These are phyloP conservation scores for Bassia scoparia DNA, from an alignment of 148 eudicot genomes.

Conservation along the genomic window DNA sequence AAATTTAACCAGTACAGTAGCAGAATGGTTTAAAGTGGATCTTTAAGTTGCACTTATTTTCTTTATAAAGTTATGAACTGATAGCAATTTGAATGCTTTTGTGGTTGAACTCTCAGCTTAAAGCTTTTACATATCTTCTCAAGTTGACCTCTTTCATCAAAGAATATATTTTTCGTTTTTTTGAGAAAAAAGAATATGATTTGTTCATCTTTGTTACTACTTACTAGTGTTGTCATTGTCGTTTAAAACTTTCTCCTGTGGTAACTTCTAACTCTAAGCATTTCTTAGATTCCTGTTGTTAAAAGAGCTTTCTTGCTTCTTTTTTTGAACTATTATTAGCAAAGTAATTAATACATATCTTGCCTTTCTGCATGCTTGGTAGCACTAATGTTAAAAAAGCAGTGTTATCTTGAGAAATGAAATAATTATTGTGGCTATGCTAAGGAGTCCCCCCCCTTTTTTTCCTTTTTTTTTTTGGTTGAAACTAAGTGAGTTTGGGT, in stretches of 20 bases:
- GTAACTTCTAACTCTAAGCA: conserved; percentile 1
- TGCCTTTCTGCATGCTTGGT: conserved; percentile 26
- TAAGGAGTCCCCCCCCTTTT: neutral
- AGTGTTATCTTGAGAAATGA: conserved; percentile 5
- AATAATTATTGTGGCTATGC: conserved; percentile 20
- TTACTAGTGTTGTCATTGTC: conserved; percentile 2
- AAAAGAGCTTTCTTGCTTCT: conserved; percentile 6
- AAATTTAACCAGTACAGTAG: neutral
- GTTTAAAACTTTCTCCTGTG: conserved; percentile 10
- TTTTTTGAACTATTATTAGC: conserved; percentile 8
- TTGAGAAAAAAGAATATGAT: too few species aligned
- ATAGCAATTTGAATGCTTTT: neutral
- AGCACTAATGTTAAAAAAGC: conserved; percentile 18
- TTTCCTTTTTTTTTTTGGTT: too few species aligned
- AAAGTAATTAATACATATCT: conserved; percentile 15
- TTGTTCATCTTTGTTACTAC: neutral
- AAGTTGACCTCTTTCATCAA: neutral
- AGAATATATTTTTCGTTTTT: neutral
- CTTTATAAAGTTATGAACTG: conserved; percentile 2
- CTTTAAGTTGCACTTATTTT: neutral
- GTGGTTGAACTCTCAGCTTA: neutral
- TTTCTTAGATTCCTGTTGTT: conserved; percentile 3
- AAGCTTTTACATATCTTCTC: conserved; percentile 16
- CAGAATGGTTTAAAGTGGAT: neutral
- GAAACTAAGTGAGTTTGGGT: too few species aligned